These are phyloP conservation scores for Coprinopsis strossmayeri DNA, from an alignment of 768 basidiomycete species.

Conservation along the genomic window DNA sequence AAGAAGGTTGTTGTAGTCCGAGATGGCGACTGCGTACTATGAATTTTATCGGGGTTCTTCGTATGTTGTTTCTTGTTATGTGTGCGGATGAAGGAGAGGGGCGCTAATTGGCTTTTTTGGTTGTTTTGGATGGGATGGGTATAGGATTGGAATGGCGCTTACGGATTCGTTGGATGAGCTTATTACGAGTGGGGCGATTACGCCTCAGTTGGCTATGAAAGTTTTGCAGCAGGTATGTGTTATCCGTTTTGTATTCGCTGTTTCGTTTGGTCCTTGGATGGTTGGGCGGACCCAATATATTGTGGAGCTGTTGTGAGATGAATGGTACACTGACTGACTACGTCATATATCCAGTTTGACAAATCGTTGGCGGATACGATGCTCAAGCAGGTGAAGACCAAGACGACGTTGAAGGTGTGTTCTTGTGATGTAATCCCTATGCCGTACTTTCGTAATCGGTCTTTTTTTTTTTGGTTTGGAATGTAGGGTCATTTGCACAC, in stretches of 20 bases:
- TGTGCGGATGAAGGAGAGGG: background rate
- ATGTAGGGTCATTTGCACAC: constrained; percentile 82
- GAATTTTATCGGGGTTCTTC: constrained; percentile 91
- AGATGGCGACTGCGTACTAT: constrained; percentile 81
- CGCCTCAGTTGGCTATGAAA: constrained; percentile 97
- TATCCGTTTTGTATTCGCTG: constrained; percentile 1
- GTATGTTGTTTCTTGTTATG: constrained; percentile 39
- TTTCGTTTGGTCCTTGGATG: background rate
- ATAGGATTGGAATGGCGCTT: constrained; percentile 92
- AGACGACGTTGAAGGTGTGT: constrained; percentile 93
- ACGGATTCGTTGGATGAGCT: constrained; percentile 98
- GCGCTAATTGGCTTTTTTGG: background rate
- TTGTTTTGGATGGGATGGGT: background rate
- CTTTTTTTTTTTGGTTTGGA: background rate
- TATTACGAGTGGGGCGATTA: constrained; percentile 94
- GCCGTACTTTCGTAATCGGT: background rate
- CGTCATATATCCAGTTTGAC: constrained; percentile 75
- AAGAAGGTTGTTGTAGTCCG: no score
- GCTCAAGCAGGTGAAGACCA: constrained; percentile 90
- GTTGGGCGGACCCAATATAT: no score
- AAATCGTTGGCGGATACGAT: constrained; percentile 91
- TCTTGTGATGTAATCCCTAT: constrained; percentile 18
- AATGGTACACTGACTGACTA: no score
- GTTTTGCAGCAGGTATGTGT: constrained; percentile 85
- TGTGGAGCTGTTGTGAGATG: no score